A percentile compares a stretch with the other conserved stretches of the same genome.
Conservation (phyloP, 345 rosid genomes). For the Anacardium occidentale region DNA sequence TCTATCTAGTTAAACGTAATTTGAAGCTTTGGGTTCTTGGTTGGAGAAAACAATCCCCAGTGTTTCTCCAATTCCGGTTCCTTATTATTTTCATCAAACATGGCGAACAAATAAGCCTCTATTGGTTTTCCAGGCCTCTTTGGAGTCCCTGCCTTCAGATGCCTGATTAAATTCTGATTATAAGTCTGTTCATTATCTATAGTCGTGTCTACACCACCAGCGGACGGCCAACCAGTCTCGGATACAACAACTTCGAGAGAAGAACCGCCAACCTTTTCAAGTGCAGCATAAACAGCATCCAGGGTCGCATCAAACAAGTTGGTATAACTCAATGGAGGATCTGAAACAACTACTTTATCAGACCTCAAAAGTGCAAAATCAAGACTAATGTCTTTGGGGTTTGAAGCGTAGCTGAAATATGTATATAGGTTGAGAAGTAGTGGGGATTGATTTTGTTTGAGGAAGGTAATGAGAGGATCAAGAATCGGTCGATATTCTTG, state of each 20-base stretch:
- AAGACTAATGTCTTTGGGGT: conserved; percentile 18
- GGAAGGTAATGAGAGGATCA: conserved; percentile 36
- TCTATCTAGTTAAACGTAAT: conserved; percentile 27
- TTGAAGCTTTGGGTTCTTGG: conserved; percentile 46
- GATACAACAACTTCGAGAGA: conserved; percentile 54
- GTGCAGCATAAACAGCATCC: conserved; percentile 48
- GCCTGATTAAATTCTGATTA: conserved; percentile 48
- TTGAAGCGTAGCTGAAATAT: conserved; percentile 29
- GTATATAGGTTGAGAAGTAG: conserved; percentile 48
- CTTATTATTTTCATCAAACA: conserved; percentile 59
- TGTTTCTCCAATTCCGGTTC: conserved; percentile 44
- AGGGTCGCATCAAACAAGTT: conserved; percentile 57
- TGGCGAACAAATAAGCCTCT: conserved; percentile 64
- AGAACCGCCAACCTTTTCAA: conserved; percentile 51
- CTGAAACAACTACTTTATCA: conserved; percentile 20
- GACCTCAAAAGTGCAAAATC: conserved; percentile 45
- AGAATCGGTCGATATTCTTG: conserved; percentile 24
- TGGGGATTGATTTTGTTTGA: conserved; percentile 40
- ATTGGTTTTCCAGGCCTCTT: conserved; percentile 45
- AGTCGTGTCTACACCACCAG: conserved; percentile 49
- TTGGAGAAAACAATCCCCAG: conserved; percentile 53
- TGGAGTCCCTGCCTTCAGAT: conserved; percentile 40
- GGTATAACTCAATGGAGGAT: conserved; percentile 28
- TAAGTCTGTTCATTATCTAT: conserved; percentile 53
- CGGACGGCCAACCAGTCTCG: conserved; percentile 67